These are phyloP conservation scores for Hsuehochloa calcarea DNA, from an alignment of 176 grass and related monocot genomes.

Conservation along the genomic window DNA sequence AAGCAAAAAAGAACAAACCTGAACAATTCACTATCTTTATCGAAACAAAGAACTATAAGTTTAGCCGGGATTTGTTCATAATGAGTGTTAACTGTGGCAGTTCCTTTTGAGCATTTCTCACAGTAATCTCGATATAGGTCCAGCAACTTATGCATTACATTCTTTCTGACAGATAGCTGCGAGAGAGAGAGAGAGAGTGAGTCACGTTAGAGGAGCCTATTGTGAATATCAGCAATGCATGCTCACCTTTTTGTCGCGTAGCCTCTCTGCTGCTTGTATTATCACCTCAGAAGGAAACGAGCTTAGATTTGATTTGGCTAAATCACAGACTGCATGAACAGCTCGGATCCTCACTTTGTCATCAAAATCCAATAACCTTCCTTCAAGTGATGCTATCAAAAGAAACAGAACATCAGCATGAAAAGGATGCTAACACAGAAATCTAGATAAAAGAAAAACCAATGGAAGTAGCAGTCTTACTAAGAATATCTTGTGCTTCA, in stretches of 20 bases:
- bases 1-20: slow-evolving; percentile 51
- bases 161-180: slow-evolving; percentile 89
- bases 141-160: slow-evolving; percentile 73
- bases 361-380: slow-evolving; percentile 88
- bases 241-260: slow-evolving; percentile 88
- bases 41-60: slow-evolving; percentile 68
- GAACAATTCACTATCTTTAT: slow-evolving; percentile 72
- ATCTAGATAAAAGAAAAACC: slow-evolving; percentile 23
- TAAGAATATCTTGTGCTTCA: slow-evolving; percentile 61
- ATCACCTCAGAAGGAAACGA: slow-evolving; percentile 72
- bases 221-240: slow-evolving; percentile 17
- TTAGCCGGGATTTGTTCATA: slow-evolving; percentile 94
- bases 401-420: slow-evolving; percentile 30
- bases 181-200: slow-evolving; percentile 25
- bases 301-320: slow-evolving; percentile 73
- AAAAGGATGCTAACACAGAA: slow-evolving; percentile 23
- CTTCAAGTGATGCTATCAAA: slow-evolving; percentile 65
- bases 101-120: slow-evolving; percentile 75
- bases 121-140: slow-evolving; percentile 82
- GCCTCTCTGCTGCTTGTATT: slow-evolving; percentile 52
- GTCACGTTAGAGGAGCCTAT: slow-evolving; percentile 3
- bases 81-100: slow-evolving; percentile 40
- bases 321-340: slow-evolving; percentile 77
- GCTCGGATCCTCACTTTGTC: slow-evolving; percentile 91
- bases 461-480: slow-evolving; percentile 42